A percentile compares a stretch with the other conserved stretches of the same genome.
Conservation (phyloP, 176 grass and related monocot species). For the Carex myosuroides region DNA sequence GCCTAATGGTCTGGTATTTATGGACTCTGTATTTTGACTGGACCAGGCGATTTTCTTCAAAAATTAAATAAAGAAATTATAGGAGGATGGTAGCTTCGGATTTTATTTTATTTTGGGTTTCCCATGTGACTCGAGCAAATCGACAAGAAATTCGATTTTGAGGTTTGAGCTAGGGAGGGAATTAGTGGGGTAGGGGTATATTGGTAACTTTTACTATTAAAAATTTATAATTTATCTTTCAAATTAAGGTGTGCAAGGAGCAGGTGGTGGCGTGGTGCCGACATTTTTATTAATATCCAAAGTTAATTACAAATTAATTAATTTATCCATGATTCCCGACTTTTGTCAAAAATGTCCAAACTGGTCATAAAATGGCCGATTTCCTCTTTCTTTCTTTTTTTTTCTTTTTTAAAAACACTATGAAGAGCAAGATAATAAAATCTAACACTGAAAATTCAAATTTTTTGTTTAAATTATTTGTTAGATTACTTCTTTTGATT, state of each 20-base stretch:
- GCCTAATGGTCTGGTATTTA: conserved; percentile 34
- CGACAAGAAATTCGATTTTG: neutral
- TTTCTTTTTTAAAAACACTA: too few species aligned
- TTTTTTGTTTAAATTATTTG: too few species aligned
- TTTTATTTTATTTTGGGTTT: neutral
- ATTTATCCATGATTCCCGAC: too few species aligned
- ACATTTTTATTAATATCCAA: too few species aligned
- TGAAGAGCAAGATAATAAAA: too few species aligned
- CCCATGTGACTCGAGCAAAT: neutral
- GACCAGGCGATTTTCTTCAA: too few species aligned
- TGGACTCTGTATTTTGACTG: conserved; percentile 15
- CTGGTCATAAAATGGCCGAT: too few species aligned
- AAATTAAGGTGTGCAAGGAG: neutral
- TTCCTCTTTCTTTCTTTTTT: too few species aligned
- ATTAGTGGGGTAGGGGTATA: neutral
- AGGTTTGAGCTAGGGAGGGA: neutral
- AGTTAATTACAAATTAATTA: too few species aligned
- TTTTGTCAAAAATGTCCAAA: too few species aligned
- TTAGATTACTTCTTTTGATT: too few species aligned
- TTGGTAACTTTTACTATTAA: neutral
- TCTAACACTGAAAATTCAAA: too few species aligned
- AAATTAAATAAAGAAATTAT: neutral
- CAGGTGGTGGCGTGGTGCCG: neutral
- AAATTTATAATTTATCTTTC: neutral
- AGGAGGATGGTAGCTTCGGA: neutral